Conservation (phyloP, 768 basidiomycete genomes). For the Paxillus ammoniavirescens region DNA sequence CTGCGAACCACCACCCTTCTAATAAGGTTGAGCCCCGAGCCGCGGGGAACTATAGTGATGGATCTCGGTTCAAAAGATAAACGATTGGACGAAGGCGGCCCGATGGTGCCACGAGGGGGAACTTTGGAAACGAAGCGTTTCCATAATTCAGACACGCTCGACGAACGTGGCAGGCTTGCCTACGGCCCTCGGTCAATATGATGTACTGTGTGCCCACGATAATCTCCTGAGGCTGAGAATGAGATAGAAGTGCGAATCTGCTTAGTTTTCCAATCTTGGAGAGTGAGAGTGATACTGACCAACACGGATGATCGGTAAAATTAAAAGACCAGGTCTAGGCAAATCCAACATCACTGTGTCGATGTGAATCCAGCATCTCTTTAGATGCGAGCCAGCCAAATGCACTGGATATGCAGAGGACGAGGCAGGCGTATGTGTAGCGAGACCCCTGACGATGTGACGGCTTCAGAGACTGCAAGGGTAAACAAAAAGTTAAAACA, state of each 20-base stretch:
- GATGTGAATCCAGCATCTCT: constrained; percentile 5
- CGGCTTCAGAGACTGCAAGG: neutral
- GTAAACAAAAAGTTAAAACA: neutral
- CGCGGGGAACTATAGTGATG: too few species aligned
- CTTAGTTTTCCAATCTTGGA: neutral
- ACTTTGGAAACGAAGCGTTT: neutral
- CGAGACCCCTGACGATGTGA: constrained; percentile 1
- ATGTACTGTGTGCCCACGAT: neutral
- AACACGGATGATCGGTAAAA: neutral
- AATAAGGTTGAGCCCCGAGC: too few species aligned
- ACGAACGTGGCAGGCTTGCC: neutral
- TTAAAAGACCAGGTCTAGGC: neutral
- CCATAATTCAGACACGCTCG: neutral
- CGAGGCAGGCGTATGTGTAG: constrained; percentile 7
- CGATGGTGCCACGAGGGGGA: neutral
- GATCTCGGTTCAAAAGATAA: neutral
- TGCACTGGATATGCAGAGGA: constrained; percentile 19
- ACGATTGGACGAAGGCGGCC: neutral
- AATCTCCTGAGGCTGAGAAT: neutral
- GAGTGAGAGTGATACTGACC: neutral
- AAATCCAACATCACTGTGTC: neutral
- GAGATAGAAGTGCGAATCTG: neutral
- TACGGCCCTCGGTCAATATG: neutral
- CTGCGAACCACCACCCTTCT: too few species aligned
- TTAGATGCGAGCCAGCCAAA: constrained; percentile 22